Base-by-base conservation (phyloP, 2,329 filamentous ascomycete genomes). In the Cladosporium sp. region DNA sequence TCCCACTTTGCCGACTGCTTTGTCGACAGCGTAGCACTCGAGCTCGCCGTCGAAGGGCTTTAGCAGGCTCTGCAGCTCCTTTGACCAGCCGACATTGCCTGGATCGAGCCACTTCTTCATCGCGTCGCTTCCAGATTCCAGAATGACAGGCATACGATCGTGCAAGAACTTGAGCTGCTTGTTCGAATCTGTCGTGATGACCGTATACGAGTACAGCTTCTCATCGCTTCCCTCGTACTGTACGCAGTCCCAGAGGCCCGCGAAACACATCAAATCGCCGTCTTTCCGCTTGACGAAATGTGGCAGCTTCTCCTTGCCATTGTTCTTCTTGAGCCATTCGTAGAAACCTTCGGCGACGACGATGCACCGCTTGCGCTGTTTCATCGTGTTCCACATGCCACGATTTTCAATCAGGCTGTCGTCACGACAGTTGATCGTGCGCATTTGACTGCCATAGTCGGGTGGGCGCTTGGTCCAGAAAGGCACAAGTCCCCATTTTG, bases 401-500 rank as follows among this genome's bases (percentile, higher is more conserved):
- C 84, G 81, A 8, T 85, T 78, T 9, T 85, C 80, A 5, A 81
- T 76, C 16, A 97, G 74, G 1, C 89, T 93, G 70, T 97, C 92
- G 64, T 92, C 88, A 3, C 92, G 84, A 68, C 92, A 97, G 71
- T 98, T 97, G 70, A 97, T 97, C 0, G 90, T 95, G 65, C 86
- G 89, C 76, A 95, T 78, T 68, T 89, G 77, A 1, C 83, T 83
- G 22, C 80, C 77, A 63, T 93, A 92, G 64, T 89, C 83, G 0
- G 89, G 88, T 49, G 84, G 84, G 10, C 85, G 79, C 72, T 92
- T 95, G 3, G 88, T 95, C 92, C 92, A 97, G 69, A 86, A 95
- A 0, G 93, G 92, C 11, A 97, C 77, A 6, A 98, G 78, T 0
- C 92, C 93, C 93, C 93, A 98, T 78, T 89, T 92, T 87, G 97